Percentiles rank a stretch among this genome's conserved stretches.
Conservation (phyloP, 306 rosid genomes). For the Aeschynomene evenia region DNA sequence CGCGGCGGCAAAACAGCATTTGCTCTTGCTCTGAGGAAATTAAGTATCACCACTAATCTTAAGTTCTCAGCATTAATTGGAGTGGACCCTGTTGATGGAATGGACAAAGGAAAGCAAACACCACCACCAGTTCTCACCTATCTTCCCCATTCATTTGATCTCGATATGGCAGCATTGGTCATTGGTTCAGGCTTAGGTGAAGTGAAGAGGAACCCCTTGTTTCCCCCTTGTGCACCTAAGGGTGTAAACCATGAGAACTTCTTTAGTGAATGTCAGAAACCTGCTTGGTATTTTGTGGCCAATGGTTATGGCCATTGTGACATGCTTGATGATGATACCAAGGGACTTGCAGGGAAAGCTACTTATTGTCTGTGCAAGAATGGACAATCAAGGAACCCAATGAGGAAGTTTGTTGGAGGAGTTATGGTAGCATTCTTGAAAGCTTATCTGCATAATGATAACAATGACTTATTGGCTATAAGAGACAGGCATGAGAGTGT, state of each 20-base stretch:
- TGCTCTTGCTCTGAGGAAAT: slow-evolving; percentile 58
- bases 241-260: slow-evolving; percentile 80
- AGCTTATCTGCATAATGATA: slow-evolving; percentile 55
- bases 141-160: slow-evolving; percentile 61
- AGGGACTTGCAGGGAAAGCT: slow-evolving; percentile 62
- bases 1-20: slow-evolving; percentile 87
- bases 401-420: slow-evolving; percentile 91
- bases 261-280: slow-evolving; percentile 58
- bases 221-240: slow-evolving; percentile 82
- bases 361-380: slow-evolving; percentile 63
- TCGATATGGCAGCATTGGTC: slow-evolving; percentile 58
- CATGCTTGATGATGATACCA: slow-evolving; percentile 77
- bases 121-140: slow-evolving; percentile 80
- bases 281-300: slow-evolving; percentile 65
- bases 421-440: slow-evolving; percentile 71
- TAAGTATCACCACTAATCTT: slow-evolving; percentile 36
- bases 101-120: slow-evolving; percentile 68
- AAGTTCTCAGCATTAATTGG: slow-evolving; percentile 76
- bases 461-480: slow-evolving; percentile 44
- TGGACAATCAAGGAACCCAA: slow-evolving; percentile 74
- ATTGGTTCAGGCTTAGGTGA: slow-evolving; percentile 78
- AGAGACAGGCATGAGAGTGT: slow-evolving; percentile 36
- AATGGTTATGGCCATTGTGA: slow-evolving; percentile 77
- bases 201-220: slow-evolving; percentile 48
- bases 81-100: slow-evolving; percentile 91